These are phyloP conservation scores for Daldinia bambusicola DNA, from an alignment of 495 filamentous ascomycete species.

Conservation along the genomic window DNA sequence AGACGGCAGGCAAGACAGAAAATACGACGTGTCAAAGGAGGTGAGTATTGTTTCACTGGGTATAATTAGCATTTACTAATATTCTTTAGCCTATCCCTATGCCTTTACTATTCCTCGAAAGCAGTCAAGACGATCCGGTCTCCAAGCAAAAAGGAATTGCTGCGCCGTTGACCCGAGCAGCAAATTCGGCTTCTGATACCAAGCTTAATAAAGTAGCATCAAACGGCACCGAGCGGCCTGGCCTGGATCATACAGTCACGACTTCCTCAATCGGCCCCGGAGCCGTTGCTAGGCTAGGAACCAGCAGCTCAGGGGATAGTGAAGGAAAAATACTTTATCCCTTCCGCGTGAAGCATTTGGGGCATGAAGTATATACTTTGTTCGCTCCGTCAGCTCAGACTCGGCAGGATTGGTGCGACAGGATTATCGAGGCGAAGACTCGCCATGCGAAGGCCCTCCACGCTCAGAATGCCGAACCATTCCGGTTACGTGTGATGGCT, in stretches of 20 bases:
- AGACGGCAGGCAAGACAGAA: constrained; percentile 80
- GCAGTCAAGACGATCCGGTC: constrained; percentile 88
- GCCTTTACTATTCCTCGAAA: constrained; percentile 92
- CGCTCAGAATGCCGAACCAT: constrained; percentile 95
- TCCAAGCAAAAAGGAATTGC: constrained; percentile 85
- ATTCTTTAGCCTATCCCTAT: constrained; percentile 84
- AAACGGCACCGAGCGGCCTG: constrained; percentile 62
- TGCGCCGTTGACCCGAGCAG: constrained; percentile 65
- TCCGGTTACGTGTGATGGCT: constrained; percentile 89
- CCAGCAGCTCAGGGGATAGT: constrained; percentile 57
- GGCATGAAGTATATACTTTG: constrained; percentile 86
- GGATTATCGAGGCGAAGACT: constrained; percentile 94
- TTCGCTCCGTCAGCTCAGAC: constrained; percentile 79
- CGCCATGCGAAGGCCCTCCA: constrained; percentile 87
- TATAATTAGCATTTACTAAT: constrained; percentile 6
- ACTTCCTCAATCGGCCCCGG: constrained; percentile 55
- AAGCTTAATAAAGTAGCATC: constrained; percentile 62
- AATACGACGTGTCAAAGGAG: constrained; percentile 94
- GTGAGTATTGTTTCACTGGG: constrained; percentile 56
- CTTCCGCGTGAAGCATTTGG: constrained; percentile 97
- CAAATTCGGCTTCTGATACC: constrained; percentile 59
- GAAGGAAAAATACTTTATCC: constrained; percentile 91
- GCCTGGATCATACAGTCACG: constrained; percentile 74
- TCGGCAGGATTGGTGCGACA: constrained; percentile 88
- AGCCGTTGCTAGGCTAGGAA: constrained; percentile 62